A percentile compares a stretch with the other conserved stretches of the same genome.
phyloP scores from a whole-genome alignment of 306 rosid genomes.

The Trifolium fragiferum region DNA sequence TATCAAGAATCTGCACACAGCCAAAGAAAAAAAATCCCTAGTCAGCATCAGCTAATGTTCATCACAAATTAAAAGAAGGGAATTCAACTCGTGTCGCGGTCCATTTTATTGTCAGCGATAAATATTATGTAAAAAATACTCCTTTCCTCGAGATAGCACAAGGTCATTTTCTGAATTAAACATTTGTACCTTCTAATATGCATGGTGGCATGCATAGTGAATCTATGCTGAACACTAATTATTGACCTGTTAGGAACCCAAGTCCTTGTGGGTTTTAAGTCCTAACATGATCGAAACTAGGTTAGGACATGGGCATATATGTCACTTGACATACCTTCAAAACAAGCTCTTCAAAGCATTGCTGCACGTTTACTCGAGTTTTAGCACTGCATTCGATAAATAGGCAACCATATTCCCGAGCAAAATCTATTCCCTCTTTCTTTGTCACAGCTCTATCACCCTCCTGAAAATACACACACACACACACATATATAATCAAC shows the following conservation, averaged over 20 bases:
- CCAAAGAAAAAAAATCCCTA: conserved; percentile 21
- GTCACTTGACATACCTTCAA: conserved; percentile 64
- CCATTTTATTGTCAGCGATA: neutral
- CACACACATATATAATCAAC: conserved; percentile 6
- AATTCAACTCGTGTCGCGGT: conserved; percentile 13
- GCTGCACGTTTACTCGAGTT: conserved; percentile 92
- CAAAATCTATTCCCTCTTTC: conserved; percentile 89
- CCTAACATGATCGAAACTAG: neutral
- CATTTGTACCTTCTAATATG: neutral
- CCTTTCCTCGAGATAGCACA: neutral
- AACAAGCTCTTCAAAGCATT: conserved; percentile 98
- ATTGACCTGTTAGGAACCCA: too few relatives aligned
- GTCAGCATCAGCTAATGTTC: conserved; percentile 17
- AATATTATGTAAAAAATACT: neutral
- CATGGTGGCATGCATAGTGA: neutral
- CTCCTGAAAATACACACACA: conserved; percentile 65
- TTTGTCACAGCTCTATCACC: conserved; percentile 81
- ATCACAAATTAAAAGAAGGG: neutral
- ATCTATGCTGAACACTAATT: conserved; percentile 7
- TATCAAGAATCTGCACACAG: conserved; percentile 80
- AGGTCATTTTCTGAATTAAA: conserved; percentile 3
- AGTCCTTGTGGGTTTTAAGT: too few relatives aligned
- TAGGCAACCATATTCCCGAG: conserved; percentile 93
- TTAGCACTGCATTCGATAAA: conserved; percentile 96
- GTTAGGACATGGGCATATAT: conserved; percentile 21